Percentiles rank a stretch among this genome's conserved stretches.
phyloP scores from a whole-genome alignment of 2,329 filamentous ascomycete genomes.

The Pseudocercospora musae region DNA sequence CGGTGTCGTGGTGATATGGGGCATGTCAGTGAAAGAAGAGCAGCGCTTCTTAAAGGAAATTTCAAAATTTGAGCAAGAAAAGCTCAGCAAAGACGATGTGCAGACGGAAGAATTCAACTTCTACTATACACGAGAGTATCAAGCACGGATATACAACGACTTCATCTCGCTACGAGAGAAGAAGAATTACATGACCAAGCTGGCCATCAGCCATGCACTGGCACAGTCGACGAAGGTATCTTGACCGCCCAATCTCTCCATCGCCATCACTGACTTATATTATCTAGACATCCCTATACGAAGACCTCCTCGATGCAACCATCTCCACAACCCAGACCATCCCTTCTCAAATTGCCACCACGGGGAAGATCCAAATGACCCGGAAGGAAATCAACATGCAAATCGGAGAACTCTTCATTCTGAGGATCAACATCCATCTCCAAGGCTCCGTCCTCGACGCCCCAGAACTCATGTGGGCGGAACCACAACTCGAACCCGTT shows the following conservation, averaged over 20 bases:
- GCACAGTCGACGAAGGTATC: conserved; percentile 88
- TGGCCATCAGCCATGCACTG: conserved; percentile 92
- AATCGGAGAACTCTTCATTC: conserved; percentile 95
- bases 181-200: conserved; percentile 95
- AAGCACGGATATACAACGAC: conserved; percentile 98
- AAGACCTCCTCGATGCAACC: conserved; percentile 89
- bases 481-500: conserved; percentile 92
- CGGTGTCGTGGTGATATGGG: conserved; percentile 96
- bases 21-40: conserved; percentile 89
- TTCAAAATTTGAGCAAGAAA: conserved; percentile 88
- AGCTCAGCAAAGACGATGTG: conserved; percentile 80
- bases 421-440: conserved; percentile 95
- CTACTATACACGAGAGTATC: conserved; percentile 97
- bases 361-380: conserved; percentile 85
- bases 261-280: background rate
- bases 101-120: conserved; percentile 99
- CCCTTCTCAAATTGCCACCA: conserved; percentile 85
- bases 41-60: conserved; percentile 90
- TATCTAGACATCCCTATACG: conserved; percentile 79
- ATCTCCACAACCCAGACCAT: conserved; percentile 92
- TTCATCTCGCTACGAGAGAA: conserved; percentile 95
- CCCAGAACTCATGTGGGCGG: conserved; percentile 96
- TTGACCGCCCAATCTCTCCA: background rate
- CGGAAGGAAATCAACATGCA: conserved; percentile 97
- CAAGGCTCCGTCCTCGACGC: conserved; percentile 96